These are phyloP conservation scores for Penicillium griseofulvum DNA, from an alignment of 2,329 filamentous ascomycete genomes.

Conservation along the genomic window DNA sequence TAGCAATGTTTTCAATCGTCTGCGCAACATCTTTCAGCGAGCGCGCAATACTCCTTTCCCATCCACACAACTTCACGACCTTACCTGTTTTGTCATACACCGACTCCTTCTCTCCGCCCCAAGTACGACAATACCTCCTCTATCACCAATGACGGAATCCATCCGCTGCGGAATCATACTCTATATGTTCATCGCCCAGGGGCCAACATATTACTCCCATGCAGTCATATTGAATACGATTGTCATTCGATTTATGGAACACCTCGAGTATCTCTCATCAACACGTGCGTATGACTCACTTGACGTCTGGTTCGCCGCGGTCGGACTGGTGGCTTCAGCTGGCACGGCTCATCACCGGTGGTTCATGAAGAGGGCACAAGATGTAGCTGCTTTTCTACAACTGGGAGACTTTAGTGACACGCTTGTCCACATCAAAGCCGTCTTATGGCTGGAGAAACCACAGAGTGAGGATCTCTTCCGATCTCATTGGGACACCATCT, in stretches of 20 bases:
- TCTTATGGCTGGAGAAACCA: constrained; percentile 23
- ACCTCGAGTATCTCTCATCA: constrained; percentile 27
- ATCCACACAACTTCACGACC: constrained; percentile 52
- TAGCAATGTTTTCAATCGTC: constrained; percentile 42
- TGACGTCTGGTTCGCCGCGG: constrained; percentile 44
- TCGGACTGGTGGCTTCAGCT: constrained; percentile 40
- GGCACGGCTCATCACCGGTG: constrained; percentile 17
- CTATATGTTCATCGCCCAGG: constrained; percentile 56
- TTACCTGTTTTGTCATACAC: constrained; percentile 56
- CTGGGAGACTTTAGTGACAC: constrained; percentile 11
- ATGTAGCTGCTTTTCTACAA: constrained; percentile 8
- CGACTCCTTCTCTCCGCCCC: constrained; percentile 39
- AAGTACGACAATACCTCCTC: background rate
- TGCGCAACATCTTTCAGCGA: constrained; percentile 46
- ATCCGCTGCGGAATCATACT: constrained; percentile 50
- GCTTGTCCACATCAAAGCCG: constrained; percentile 10
- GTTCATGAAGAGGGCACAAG: constrained; percentile 17
- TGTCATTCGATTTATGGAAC: constrained; percentile 30
- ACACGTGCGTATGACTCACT: constrained; percentile 24
- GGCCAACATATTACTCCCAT: constrained; percentile 58
- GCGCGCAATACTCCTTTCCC: constrained; percentile 26
- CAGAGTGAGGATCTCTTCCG: constrained; percentile 18
- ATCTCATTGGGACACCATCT: constrained; percentile 19
- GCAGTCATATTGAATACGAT: constrained; percentile 40
- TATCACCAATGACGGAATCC: constrained; percentile 40